Base-by-base conservation (phyloP, 306 rosid species). In the Phaseolus lunatus region DNA sequence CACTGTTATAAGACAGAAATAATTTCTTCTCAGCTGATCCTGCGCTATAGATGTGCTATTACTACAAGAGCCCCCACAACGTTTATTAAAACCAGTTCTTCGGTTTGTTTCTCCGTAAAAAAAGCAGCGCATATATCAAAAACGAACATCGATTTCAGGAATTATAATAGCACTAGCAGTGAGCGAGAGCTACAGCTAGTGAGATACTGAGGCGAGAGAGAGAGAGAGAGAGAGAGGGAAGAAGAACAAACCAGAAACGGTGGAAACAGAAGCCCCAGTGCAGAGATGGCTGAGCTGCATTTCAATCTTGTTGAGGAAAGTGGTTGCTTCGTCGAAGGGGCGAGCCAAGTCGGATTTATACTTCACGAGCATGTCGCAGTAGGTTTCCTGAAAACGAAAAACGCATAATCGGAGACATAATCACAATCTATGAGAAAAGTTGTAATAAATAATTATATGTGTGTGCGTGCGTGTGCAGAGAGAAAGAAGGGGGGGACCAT, bases 291-390 rank as follows among this genome's bases (percentile, higher is more conserved):
- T 82, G 16, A 96, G 93, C 78, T 92, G 98, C 44, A 53, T 72
- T 84, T 96, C 96, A 70, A 96, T 96, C 82, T 88, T 91, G 88
- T 84, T 96, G 72, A 96, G 88, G 90, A 96, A 96, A 18, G 87
- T 85, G 18, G 92, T 86, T 19, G 99, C 98, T 84, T 96, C 99
- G 49, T 96, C 98, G 59, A 92, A 96, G 70, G 99, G 97, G 43
- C 96, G 86, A 2, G 87, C 70, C 22, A 96, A 91, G 88, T 96
- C 99, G 45, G 91, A 91, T 85, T 89, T 96, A 82, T 91, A 92
- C 87, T 86, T 91, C 79, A 83, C 84, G 83, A 96, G 78, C 86
- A 96, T 84, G 61, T 91, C 92, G 52, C 94, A 92, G 87, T 92
- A 96, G 74, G 91, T 88, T 86, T 91, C 98, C 99, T 96, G 73